Percentiles rank a stretch among this genome's conserved stretches.
Conservation (phyloP, 2,329 filamentous ascomycete species). For the Xylariaceae sp. region DNA sequence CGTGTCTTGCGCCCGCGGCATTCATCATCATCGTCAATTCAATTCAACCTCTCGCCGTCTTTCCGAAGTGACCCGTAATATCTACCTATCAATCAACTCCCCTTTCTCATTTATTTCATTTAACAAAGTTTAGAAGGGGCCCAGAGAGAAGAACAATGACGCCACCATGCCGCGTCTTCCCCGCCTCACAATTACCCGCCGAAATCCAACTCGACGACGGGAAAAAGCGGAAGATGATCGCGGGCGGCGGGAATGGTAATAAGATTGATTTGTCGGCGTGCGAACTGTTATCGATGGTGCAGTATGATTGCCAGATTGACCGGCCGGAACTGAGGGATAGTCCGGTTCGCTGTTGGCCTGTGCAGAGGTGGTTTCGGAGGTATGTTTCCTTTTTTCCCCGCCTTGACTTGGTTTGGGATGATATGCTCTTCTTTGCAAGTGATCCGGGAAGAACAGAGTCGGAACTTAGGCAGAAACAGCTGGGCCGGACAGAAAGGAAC, state of each 20-base stretch:
- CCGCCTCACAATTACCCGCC: constrained; percentile 45
- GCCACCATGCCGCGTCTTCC: constrained; percentile 51
- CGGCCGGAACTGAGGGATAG: constrained; percentile 41
- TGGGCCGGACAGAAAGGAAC: neutral
- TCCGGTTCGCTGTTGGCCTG: constrained; percentile 49
- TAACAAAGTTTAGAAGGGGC: neutral
- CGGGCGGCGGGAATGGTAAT: constrained; percentile 22
- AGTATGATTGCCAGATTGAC: constrained; percentile 55
- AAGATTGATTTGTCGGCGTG: constrained; percentile 49
- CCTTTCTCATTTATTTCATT: no score
- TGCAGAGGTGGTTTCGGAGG: constrained; percentile 56
- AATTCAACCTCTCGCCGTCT: neutral
- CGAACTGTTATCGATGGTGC: constrained; percentile 52
- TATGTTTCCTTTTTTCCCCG: constrained; percentile 33
- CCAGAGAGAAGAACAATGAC: constrained; percentile 40
- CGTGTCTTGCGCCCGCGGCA: constrained; percentile 35
- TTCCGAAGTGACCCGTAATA: no score
- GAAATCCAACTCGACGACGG: constrained; percentile 47
- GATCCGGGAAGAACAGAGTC: neutral
- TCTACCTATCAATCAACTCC: no score
- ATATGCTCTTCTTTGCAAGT: neutral
- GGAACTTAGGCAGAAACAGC: neutral
- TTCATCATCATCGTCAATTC: constrained; percentile 24
- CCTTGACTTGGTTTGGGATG: neutral
- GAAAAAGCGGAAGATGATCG: constrained; percentile 43